Evolutionary conservation across 805 yeast genomes (phyloP).

Genomic region (Starmerella bacillaris): DNA sequence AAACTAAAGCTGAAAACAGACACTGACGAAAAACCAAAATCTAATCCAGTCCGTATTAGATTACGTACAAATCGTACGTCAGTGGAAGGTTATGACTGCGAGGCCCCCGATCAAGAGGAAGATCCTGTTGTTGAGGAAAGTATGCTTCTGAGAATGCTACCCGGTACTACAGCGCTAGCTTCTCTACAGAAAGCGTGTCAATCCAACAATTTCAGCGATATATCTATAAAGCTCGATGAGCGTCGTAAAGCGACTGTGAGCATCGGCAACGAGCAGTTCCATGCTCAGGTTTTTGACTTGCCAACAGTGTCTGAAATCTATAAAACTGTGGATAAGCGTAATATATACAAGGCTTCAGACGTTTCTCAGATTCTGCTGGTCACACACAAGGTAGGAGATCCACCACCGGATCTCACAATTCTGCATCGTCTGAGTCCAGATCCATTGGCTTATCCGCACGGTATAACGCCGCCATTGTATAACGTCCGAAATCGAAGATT

Average conservation of each 20-base stretch:
- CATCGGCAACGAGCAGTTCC: slow-evolving; percentile 52
- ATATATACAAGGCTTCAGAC: slow-evolving; percentile 72
- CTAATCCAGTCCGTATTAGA: slow-evolving; percentile 29
- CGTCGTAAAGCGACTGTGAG: slow-evolving; percentile 58
- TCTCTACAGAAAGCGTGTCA: slow-evolving; percentile 60
- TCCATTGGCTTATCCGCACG: slow-evolving; percentile 37
- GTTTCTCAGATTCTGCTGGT: slow-evolving; percentile 72
- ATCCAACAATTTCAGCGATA: slow-evolving; percentile 41
- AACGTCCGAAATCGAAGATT: slow-evolving; percentile 53
- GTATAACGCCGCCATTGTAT: slow-evolving; percentile 64
- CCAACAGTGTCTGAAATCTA: slow-evolving; percentile 78
- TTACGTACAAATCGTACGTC: slow-evolving; percentile 51
- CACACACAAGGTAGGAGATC: slow-evolving; percentile 35
- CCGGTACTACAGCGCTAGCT: slow-evolving; percentile 45
- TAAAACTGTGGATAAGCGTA: slow-evolving; percentile 77
- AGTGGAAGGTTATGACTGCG: slow-evolving; percentile 93
- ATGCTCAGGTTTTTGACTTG: slow-evolving; percentile 70
- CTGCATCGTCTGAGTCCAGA: slow-evolving; percentile 21
- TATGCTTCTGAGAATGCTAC: slow-evolving; percentile 50
- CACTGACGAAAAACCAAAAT: slow-evolving; percentile 3
- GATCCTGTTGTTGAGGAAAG: slow-evolving; percentile 88
- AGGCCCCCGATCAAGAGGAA: slow-evolving; percentile 88
- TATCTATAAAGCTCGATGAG: slow-evolving; percentile 70
- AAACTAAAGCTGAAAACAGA: slow-evolving; percentile 18
- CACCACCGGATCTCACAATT: slow-evolving; percentile 23